Conservation (phyloP, 2,329 filamentous ascomycete genomes). For the Thyridium curvatum region DNA sequence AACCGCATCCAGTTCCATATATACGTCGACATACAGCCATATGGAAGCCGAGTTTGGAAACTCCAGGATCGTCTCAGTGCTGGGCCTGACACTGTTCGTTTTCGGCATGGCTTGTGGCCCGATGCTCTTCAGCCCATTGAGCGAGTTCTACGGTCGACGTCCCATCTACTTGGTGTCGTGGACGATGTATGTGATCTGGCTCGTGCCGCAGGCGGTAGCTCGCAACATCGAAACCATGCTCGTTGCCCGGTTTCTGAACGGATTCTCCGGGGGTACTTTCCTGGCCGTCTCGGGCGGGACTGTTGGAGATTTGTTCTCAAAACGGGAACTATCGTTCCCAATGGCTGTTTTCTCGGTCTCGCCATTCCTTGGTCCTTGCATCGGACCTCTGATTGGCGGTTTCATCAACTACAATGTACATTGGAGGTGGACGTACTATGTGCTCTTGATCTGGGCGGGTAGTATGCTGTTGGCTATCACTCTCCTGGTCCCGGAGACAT, state of each 20-base stretch:
- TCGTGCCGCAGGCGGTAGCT: conserved; percentile 57
- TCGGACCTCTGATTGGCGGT: background rate
- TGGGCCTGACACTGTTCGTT: conserved; percentile 52
- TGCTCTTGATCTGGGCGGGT: background rate
- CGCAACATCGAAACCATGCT: conserved; percentile 58
- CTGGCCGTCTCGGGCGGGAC: conserved; percentile 53
- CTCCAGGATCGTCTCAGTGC: conserved; percentile 20
- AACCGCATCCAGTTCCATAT: too few relatives aligned
- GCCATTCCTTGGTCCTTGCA: background rate
- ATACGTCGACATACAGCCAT: background rate
- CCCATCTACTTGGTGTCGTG: conserved; percentile 63
- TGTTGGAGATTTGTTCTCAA: conserved; percentile 39
- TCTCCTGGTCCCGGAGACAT: background rate
- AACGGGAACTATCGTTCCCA: background rate
- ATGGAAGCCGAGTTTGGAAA: background rate
- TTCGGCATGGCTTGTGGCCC: conserved; percentile 36
- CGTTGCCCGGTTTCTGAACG: conserved; percentile 57
- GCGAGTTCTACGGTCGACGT: conserved; percentile 58
- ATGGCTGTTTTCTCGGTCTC: background rate
- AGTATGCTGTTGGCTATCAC: background rate
- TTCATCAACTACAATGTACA: background rate
- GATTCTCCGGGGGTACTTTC: conserved; percentile 61
- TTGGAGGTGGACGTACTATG: conserved; percentile 1
- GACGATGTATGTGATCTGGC: conserved; percentile 61
- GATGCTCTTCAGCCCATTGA: conserved; percentile 49